Evolutionary conservation across 73 alveolate species (phyloP).

Genomic region (Paramecium octaurelia): DNA sequence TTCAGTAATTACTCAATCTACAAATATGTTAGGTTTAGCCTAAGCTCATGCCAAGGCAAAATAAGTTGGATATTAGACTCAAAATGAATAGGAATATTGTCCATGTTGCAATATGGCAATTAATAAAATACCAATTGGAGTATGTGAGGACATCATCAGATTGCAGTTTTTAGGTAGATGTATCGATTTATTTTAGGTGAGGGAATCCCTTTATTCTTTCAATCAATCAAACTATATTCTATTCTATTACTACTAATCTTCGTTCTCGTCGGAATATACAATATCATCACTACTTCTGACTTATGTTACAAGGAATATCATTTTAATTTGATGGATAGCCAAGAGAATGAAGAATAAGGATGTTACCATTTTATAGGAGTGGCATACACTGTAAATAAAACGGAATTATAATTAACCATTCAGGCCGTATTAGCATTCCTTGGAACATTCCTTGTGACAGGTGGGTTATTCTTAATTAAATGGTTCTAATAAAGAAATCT

Average conservation of each 20-base stretch:
- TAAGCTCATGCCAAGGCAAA: background rate
- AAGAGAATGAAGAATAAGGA: background rate
- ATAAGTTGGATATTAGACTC: background rate
- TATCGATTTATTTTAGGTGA: background rate
- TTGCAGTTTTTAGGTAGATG: background rate
- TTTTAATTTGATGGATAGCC: background rate
- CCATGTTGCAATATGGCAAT: conserved; percentile 37
- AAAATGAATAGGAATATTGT: background rate
- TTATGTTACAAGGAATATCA: conserved; percentile 5
- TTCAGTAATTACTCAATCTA: background rate
- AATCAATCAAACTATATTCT: background rate
- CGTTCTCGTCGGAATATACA: conserved; percentile 24
- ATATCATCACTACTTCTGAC: conserved; percentile 8
- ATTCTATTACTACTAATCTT: background rate
- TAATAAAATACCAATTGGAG: background rate
- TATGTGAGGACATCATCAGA: background rate
- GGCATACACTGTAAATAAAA: background rate
- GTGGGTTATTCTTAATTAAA: background rate
- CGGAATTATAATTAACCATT: background rate
- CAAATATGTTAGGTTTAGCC: background rate
- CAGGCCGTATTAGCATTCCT: background rate
- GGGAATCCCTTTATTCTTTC: conserved; percentile 24
- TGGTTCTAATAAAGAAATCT: background rate
- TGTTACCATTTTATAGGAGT: conserved; percentile 40
- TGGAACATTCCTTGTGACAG: background rate